Conservation (phyloP, 2,329 filamentous ascomycete species). For the Pseudopyricularia cyperi region DNA sequence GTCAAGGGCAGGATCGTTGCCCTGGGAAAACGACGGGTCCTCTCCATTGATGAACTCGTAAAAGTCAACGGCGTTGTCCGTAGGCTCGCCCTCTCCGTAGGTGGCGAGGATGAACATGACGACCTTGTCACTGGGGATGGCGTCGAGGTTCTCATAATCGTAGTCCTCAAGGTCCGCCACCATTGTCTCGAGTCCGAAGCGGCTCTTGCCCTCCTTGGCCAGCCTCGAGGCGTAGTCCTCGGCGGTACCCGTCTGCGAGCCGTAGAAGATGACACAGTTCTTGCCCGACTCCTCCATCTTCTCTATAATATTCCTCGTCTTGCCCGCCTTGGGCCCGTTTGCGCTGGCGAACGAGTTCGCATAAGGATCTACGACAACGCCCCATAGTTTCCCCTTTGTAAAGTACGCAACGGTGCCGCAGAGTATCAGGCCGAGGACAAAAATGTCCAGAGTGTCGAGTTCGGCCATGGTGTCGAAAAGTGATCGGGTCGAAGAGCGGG, state of each 20-base stretch:
- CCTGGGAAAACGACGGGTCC: constrained; percentile 67
- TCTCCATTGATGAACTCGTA: constrained; percentile 89
- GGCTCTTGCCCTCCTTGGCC: constrained; percentile 92
- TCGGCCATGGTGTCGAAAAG: constrained; percentile 67
- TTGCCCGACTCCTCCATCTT: constrained; percentile 93
- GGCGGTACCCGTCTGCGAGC: constrained; percentile 94
- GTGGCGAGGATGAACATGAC: constrained; percentile 93
- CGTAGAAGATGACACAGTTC: constrained; percentile 97
- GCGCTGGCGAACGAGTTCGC: constrained; percentile 59
- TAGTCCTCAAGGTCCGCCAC: constrained; percentile 96
- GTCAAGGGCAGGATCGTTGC: constrained; percentile 57
- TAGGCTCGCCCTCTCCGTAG: constrained; percentile 96
- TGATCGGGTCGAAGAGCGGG: neutral
- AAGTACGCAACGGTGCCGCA: constrained; percentile 89
- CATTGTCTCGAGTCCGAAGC: constrained; percentile 96
- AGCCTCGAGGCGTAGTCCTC: constrained; percentile 95
- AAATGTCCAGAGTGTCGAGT: constrained; percentile 87
- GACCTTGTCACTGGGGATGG: constrained; percentile 78
- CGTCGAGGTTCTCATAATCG: constrained; percentile 88
- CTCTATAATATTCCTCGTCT: constrained; percentile 84
- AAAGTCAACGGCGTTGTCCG: constrained; percentile 97
- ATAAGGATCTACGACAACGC: constrained; percentile 76
- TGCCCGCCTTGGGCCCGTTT: constrained; percentile 61
- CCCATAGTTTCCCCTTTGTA: constrained; percentile 95
- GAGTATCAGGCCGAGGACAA: constrained; percentile 78